Evolutionary conservation across 495 filamentous ascomycete genomes (phyloP).

Genomic region (Neurospora discreta): DNA sequence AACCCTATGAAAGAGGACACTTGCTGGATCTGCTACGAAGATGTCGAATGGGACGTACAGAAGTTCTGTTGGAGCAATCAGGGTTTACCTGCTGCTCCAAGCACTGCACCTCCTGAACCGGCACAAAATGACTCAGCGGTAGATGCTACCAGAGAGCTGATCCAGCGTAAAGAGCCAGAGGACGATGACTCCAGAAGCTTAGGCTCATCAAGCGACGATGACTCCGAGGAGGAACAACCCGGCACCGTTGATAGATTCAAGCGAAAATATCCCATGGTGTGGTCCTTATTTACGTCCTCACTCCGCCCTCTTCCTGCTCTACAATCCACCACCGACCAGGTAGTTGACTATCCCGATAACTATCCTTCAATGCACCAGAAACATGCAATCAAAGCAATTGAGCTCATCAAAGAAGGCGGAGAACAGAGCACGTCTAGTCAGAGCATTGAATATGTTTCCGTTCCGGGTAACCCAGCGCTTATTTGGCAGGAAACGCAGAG

Average conservation of each 20-base stretch:
- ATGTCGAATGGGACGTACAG: neutral
- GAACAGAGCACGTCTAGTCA: neutral
- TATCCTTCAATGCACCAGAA: neutral
- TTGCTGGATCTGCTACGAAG: neutral
- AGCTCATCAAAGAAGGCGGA: accelerated
- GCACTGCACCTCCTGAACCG: neutral
- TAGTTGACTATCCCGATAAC: neutral
- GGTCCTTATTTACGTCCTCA: neutral
- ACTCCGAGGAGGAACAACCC: neutral
- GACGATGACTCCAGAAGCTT: neutral
- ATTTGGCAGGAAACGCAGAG: neutral
- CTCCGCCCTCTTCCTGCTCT: neutral
- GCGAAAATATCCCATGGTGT: neutral
- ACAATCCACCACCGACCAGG: neutral
- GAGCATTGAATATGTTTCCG: neutral
- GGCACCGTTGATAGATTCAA: neutral
- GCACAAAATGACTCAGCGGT: accelerated
- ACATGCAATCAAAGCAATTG: neutral
- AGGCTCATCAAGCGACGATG: neutral
- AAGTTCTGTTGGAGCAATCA: neutral
- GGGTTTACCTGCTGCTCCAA: neutral
- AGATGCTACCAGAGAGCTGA: neutral
- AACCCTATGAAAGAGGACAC: neutral
- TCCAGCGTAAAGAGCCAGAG: neutral
- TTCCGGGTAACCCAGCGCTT: neutral